Conservation (phyloP, 441 rosid genomes). For the Arabidopsis hybrid region DNA sequence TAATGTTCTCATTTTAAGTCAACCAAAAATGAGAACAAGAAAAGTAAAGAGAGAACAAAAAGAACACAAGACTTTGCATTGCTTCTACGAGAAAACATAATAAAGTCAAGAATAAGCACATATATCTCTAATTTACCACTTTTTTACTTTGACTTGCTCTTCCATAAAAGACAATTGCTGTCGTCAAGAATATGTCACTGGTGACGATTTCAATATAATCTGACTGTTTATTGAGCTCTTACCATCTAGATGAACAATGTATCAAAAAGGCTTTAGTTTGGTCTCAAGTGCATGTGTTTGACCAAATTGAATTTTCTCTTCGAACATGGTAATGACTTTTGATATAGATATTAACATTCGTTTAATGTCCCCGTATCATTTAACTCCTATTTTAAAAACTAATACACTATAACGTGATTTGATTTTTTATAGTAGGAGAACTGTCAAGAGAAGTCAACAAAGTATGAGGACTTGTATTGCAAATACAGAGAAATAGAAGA, state of each 20-base stretch:
- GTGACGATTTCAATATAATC: conserved; percentile 11
- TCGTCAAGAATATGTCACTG: conserved; percentile 31
- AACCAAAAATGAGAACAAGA: background rate
- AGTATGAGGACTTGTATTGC: no score
- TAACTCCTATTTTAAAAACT: no score
- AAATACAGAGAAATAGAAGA: no score
- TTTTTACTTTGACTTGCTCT: conserved; percentile 37
- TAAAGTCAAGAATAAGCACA: conserved; percentile 28
- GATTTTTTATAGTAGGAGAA: no score
- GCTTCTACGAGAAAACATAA: conserved; percentile 20
- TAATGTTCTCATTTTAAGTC: conserved; percentile 12
- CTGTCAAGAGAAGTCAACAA: no score
- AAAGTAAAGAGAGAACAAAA: background rate
- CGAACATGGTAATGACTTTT: conserved; percentile 5
- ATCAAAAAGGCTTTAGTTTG: conserved; percentile 6
- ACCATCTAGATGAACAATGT: conserved; percentile 8
- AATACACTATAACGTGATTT: no score
- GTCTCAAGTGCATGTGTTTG: conserved; percentile 17
- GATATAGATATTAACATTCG: no score
- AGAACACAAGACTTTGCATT: conserved; percentile 10
- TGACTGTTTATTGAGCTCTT: background rate
- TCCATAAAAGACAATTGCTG: background rate
- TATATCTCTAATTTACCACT: background rate
- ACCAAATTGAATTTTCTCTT: conserved; percentile 16
- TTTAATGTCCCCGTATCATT: no score